These are phyloP conservation scores for Hordeum pubiflorum DNA, from an alignment of 202 grass and related monocot species.

Conservation along the genomic window DNA sequence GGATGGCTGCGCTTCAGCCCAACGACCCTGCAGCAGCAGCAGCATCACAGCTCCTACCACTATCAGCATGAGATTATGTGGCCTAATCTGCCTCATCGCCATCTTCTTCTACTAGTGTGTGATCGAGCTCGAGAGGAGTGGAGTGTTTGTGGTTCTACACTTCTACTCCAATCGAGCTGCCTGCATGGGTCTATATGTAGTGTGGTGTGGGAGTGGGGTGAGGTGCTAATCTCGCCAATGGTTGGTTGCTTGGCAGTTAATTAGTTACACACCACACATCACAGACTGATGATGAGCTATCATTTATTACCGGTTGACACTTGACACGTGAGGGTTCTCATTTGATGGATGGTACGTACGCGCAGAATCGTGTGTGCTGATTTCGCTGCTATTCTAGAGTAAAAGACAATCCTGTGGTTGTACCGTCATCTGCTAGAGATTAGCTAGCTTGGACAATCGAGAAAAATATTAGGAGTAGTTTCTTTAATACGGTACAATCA, in stretches of 20 bases:
- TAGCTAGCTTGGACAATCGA: too few relatives aligned
- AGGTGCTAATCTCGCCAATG: not conserved
- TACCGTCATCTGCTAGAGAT: not conserved
- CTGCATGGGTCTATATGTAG: not conserved
- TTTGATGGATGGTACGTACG: not conserved
- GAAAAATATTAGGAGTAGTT: too few relatives aligned
- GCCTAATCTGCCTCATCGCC: not conserved
- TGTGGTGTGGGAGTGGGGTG: not conserved
- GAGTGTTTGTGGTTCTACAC: not conserved
- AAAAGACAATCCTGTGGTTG: not conserved
- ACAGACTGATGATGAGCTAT: not conserved
- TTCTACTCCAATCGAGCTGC: not conserved
- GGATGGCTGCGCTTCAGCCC: slow-evolving; percentile 41
- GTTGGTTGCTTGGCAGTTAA: not conserved
- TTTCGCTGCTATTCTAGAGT: not conserved
- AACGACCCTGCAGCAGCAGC: not conserved
- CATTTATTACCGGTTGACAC: not conserved
- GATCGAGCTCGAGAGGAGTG: not conserved
- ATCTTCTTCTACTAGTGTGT: not conserved
- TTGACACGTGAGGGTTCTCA: too few relatives aligned
- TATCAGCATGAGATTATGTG: not conserved
- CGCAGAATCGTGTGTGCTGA: not conserved
- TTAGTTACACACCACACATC: not conserved
- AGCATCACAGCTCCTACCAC: not conserved
- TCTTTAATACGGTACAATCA: too few relatives aligned